Conservation (phyloP, 2,329 filamentous ascomycete genomes). For the Rhynchosporium graminicola region DNA sequence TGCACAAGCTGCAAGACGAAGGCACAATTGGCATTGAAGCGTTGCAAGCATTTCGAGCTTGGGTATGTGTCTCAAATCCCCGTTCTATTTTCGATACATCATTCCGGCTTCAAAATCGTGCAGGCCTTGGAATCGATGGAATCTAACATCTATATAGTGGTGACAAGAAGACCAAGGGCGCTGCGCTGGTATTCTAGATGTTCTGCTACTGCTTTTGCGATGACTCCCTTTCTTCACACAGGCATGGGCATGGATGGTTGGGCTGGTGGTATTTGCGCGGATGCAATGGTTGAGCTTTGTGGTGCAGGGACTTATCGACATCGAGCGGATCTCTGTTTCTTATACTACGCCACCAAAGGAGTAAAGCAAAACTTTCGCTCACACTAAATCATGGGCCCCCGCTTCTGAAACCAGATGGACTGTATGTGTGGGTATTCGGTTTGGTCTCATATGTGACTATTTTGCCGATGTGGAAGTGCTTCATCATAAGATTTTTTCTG, state of each 20-base stretch:
- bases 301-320: constrained; percentile 31
- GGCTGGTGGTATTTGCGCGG: constrained; percentile 36
- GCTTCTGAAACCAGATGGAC: not conserved
- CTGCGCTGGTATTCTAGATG: constrained; percentile 97
- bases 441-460: not conserved
- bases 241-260: constrained; percentile 31
- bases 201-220: constrained; percentile 31
- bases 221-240: constrained; percentile 31
- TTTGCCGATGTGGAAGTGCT: not conserved
- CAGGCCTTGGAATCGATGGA: constrained; percentile 1
- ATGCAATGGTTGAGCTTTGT: constrained; percentile 34
- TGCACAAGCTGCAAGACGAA: constrained; percentile 98
- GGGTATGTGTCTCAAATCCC: constrained; percentile 62
- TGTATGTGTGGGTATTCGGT: not conserved
- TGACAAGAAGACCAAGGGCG: constrained; percentile 99
- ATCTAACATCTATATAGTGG: constrained; percentile 66
- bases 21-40: constrained; percentile 96
- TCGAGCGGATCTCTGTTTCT: constrained; percentile 36
- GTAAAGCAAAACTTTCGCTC: constrained; percentile 39
- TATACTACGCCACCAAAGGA: constrained; percentile 36
- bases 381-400: constrained; percentile 26
- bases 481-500: not conserved
- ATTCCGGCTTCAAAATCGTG: no score
- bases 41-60: constrained; percentile 99
- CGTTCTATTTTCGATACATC: not conserved